Base-by-base conservation (phyloP, 805 yeast genomes). In the Starmerella bombi region DNA sequence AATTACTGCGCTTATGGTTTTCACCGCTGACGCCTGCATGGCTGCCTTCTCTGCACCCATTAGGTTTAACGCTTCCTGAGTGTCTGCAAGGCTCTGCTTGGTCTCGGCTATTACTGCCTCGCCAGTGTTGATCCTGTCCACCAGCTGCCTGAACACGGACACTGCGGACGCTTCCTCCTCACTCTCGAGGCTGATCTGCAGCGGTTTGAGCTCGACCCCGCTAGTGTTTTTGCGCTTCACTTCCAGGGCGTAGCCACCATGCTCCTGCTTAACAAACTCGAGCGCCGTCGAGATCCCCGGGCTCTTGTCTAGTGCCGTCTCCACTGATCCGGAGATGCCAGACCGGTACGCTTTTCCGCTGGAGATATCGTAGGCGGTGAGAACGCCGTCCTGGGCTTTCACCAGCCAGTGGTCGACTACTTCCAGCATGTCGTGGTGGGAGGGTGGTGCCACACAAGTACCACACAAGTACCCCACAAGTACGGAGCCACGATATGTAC, bases 11-110 rank as follows among this genome's bases (percentile, higher is more conserved):
- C 43, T 32, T 2, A 52, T 48, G 9, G 45, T 38, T 5, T 38
- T 14, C 10, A 52, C 20, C 32, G 47, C 34, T 1, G 36, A 30
- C 2, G 36, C 41, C 27, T 49, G 48, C 18, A 30, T 40, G n/a
- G 37, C 39, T 18, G 33, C 38, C 18, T 50, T 49, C 14, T 51
- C 53, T 4, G 29, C 35, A 3, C 39, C 44, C 48, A 50, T 42
- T 9, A 43, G 44, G 10, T 44, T 42, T 10, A 49, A 17, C 4
- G 15, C 37, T 20, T 32, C 10, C 28, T 25, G 29, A 14, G 32
- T 20, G 16, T 22, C 18, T n/a, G 16, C 25, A 3, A 44, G 28
- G 15, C 34, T 18, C 4, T 20, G n/a, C 4, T 30, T 3, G 4
- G 21, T 29, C 20, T 15, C 27, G 5, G 20, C 31, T n/a, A 41